These are phyloP conservation scores for Mitragyna speciosa DNA, from an alignment of 257 asterid species.

Conservation along the genomic window DNA sequence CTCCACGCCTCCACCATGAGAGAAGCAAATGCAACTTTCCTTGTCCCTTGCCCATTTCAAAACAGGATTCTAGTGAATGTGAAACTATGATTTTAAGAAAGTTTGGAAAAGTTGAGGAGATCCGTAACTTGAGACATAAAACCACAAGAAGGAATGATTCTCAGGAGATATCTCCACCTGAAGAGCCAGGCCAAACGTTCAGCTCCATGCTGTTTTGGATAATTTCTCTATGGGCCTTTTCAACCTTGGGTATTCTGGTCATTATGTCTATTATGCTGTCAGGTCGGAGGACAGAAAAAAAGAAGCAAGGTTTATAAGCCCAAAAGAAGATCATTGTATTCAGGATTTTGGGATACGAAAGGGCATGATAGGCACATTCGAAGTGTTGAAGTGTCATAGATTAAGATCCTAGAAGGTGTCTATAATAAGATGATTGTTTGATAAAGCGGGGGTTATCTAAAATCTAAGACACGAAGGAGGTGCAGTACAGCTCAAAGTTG, in stretches of 20 bases:
- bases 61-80: slow-evolving; percentile 28
- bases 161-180: slow-evolving; percentile 47
- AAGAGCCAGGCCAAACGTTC: slow-evolving; percentile 45
- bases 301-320: slow-evolving; percentile 49
- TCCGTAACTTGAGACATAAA: slow-evolving; percentile 6
- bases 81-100: slow-evolving; percentile 31
- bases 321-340: slow-evolving; percentile 44
- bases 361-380: slow-evolving; percentile 38
- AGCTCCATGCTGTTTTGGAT: slow-evolving; percentile 69
- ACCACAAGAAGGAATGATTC: slow-evolving; percentile 36
- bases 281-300: slow-evolving; percentile 57
- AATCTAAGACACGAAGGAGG: background rate
- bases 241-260: slow-evolving; percentile 46
- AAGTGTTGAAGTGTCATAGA: slow-evolving; percentile 36
- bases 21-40: slow-evolving; percentile 57
- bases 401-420: background rate
- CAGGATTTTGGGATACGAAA: slow-evolving; percentile 48
- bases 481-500: background rate
- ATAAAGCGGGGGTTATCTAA: no score
- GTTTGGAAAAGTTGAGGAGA: slow-evolving; percentile 33
- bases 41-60: slow-evolving; percentile 32
- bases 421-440: background rate
- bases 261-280: slow-evolving; percentile 58
- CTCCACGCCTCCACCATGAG: slow-evolving; percentile 54
- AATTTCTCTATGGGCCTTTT: slow-evolving; percentile 61